Evolutionary conservation across 441 rosid genomes (phyloP).

Genomic region (Pelargonium cotyledonis): DNA sequence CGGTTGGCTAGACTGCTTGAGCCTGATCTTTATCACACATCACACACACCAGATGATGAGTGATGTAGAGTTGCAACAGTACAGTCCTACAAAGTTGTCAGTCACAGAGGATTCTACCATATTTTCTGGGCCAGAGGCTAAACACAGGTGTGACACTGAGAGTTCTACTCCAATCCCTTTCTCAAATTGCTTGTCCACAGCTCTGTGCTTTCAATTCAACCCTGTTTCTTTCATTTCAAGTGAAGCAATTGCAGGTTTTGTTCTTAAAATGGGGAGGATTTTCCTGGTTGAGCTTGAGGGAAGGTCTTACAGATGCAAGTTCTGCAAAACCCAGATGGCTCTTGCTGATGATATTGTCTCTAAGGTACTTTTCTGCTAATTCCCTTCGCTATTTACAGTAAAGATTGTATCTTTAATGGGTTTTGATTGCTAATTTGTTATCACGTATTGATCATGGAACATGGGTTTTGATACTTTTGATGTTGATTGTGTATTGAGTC

Average conservation of each 20-base stretch:
- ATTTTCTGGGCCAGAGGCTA: background rate
- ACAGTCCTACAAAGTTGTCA: background rate
- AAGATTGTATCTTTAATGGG: background rate
- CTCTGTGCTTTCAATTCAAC: background rate
- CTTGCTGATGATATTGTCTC: conserved; percentile 63
- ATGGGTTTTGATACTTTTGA: background rate
- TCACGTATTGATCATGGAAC: conserved; percentile 1
- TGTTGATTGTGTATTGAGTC: background rate
- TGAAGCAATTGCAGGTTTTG: background rate
- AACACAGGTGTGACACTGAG: background rate
- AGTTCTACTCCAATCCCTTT: background rate
- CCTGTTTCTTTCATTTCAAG: background rate
- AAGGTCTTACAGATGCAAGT: conserved; percentile 82
- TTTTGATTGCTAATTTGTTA: background rate
- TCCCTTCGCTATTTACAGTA: background rate
- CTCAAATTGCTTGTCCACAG: background rate
- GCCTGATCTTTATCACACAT: background rate
- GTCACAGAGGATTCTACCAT: background rate
- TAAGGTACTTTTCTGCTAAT: conserved; percentile 29
- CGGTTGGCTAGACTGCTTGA: background rate
- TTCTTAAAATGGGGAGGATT: conserved; percentile 56
- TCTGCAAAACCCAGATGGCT: conserved; percentile 75
- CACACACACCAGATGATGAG: background rate
- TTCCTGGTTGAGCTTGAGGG: conserved; percentile 85
- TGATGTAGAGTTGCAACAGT: background rate